These are phyloP conservation scores for Ophidiomyces ophidiicola DNA, from an alignment of 2,329 filamentous ascomycete species.

Conservation along the genomic window DNA sequence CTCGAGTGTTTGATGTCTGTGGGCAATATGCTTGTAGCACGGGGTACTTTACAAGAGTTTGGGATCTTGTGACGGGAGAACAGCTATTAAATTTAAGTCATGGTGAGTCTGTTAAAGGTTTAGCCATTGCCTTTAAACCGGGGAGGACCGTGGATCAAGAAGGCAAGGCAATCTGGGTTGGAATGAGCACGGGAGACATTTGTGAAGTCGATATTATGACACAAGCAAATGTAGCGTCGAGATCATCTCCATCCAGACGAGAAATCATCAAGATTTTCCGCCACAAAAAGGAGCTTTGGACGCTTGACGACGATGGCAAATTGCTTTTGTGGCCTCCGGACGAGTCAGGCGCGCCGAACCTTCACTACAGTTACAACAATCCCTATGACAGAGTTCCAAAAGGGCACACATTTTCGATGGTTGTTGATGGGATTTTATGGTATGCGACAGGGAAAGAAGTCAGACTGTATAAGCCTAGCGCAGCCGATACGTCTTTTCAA, in stretches of 20 bases:
- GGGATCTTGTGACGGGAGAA: conserved; percentile 74
- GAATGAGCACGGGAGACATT: conserved; percentile 76
- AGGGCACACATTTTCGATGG: conserved; percentile 77
- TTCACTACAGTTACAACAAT: conserved; percentile 61
- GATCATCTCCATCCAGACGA: conserved; percentile 61
- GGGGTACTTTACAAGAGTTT: conserved; percentile 75
- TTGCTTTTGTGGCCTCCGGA: conserved; percentile 80
- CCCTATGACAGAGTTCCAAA: conserved; percentile 58
- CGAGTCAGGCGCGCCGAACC: conserved; percentile 57
- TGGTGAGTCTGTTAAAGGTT: conserved; percentile 71
- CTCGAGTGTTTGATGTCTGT: conserved; percentile 73
- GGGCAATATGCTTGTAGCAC: conserved; percentile 79
- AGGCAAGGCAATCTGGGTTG: conserved; percentile 74
- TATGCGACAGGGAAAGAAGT: conserved; percentile 78
- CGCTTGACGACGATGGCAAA: conserved; percentile 76
- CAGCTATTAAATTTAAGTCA: conserved; percentile 69
- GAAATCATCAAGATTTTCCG: conserved; percentile 78
- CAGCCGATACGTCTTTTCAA: conserved; percentile 61
- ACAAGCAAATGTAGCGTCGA: conserved; percentile 57
- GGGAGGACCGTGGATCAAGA: conserved; percentile 65
- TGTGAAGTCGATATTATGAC: conserved; percentile 74
- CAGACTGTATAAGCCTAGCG: conserved; percentile 64
- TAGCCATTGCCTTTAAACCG: conserved; percentile 76
- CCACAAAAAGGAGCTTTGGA: conserved; percentile 84
- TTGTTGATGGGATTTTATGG: conserved; percentile 78